These are phyloP conservation scores for Cucurbitaria berberidis DNA, from an alignment of 2,329 filamentous ascomycete species.

Conservation along the genomic window DNA sequence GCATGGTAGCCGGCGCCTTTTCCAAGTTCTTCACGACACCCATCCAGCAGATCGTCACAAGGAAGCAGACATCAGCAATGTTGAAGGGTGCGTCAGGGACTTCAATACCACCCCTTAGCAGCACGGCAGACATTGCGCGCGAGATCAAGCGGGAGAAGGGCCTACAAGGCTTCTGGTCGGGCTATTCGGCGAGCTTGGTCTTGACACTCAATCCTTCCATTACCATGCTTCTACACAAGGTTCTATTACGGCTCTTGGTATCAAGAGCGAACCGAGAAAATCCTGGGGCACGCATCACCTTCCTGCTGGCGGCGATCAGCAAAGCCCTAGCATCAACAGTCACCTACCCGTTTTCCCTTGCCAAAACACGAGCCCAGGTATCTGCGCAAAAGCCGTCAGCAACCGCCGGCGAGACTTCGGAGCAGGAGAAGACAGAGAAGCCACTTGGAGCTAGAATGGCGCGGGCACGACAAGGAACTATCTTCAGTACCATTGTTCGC, in stretches of 20 bases:
- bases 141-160: slow-evolving; percentile 74
- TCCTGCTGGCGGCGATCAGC: slow-evolving; percentile 74
- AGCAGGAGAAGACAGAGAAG: slow-evolving; percentile 35
- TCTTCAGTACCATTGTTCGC: slow-evolving; percentile 67
- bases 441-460: slow-evolving; percentile 22
- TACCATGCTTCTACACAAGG: slow-evolving; percentile 82
- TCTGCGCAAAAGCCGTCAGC: slow-evolving; percentile 50
- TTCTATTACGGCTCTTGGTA: slow-evolving; percentile 67
- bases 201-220: slow-evolving; percentile 85
- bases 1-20: slow-evolving; percentile 74
- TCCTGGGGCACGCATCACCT: slow-evolving; percentile 62
- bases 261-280: slow-evolving; percentile 59
- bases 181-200: slow-evolving; percentile 80
- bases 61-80: slow-evolving; percentile 74
- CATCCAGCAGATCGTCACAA: slow-evolving; percentile 79
- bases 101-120: slow-evolving; percentile 37
- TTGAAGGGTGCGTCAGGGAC: slow-evolving; percentile 48
- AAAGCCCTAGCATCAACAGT: slow-evolving; percentile 77
- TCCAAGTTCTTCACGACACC: slow-evolving; percentile 80
- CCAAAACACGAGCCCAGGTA: slow-evolving; percentile 79
- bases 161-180: slow-evolving; percentile 80
- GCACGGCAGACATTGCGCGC: slow-evolving; percentile 63
- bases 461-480: slow-evolving; percentile 54
- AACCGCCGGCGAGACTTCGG: slow-evolving; percentile 32
- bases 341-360: slow-evolving; percentile 85